A percentile compares a stretch with the other conserved stretches of the same genome.
Evolutionary conservation across 108 stramenopile genomes (phyloP).

Genomic region (Pseudonitzschia multiseries): DNA sequence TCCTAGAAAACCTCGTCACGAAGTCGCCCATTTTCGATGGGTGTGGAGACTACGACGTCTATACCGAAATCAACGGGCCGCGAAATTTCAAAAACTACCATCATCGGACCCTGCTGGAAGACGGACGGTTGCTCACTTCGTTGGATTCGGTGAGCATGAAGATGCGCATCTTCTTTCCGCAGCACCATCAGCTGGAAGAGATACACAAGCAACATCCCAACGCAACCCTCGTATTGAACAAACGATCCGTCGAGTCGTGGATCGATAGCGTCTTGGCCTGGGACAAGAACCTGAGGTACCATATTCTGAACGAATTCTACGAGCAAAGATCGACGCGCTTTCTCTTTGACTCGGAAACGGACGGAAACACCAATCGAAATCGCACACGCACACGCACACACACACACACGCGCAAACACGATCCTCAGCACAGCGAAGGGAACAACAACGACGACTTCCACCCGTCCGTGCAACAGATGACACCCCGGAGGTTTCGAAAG

Average conservation of each 20-base stretch:
- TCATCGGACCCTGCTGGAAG: not conserved
- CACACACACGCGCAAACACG: too few species aligned
- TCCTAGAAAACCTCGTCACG: not conserved
- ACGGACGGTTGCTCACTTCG: not conserved
- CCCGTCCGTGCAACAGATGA: not conserved
- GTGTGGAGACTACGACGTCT: constrained; percentile 41
- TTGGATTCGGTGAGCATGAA: not conserved
- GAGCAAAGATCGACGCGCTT: constrained; percentile 10
- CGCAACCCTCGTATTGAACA: constrained; percentile 44
- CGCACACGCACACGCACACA: too few species aligned
- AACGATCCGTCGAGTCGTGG: constrained; percentile 36
- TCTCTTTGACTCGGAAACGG: not conserved
- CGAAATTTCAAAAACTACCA: not conserved
- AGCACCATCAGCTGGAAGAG: constrained; percentile 32
- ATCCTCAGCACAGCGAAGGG: not conserved
- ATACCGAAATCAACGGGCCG: constrained; percentile 39
- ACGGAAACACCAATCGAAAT: not conserved
- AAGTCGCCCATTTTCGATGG: constrained; percentile 21
- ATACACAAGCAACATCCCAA: constrained; percentile 37
- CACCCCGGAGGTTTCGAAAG: not conserved
- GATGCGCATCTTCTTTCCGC: constrained; percentile 31
- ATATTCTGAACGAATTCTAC: constrained; percentile 15
- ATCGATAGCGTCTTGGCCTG: constrained; percentile 21
- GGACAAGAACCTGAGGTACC: constrained; percentile 13
- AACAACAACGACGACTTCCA: not conserved